Percentiles rank a stretch among this genome's conserved stretches.
Evolutionary conservation across 2,329 filamentous ascomycete genomes (phyloP).

Genomic region (Trichoderma sp.): DNA sequence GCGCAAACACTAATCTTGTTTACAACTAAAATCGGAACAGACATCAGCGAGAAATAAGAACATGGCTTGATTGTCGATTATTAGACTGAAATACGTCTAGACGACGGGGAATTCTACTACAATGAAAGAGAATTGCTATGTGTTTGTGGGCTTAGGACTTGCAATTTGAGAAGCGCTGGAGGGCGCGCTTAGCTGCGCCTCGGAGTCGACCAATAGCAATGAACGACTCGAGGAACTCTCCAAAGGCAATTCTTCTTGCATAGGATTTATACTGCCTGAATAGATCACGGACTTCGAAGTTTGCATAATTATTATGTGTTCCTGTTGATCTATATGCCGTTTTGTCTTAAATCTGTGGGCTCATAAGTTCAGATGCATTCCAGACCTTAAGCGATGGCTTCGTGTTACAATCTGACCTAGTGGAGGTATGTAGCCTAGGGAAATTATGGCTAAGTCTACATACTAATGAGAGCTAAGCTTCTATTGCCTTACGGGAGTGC

Average conservation of each 20-base stretch:
- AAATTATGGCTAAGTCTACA: background rate
- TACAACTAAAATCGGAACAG: background rate
- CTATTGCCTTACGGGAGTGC: background rate
- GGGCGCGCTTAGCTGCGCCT: no score
- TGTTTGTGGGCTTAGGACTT: background rate
- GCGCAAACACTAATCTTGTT: background rate
- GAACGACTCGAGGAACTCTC: no score
- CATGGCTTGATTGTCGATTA: background rate
- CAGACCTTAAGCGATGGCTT: background rate
- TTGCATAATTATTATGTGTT: background rate
- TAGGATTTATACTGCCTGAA: background rate
- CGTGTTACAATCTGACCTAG: background rate
- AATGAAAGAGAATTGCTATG: background rate
- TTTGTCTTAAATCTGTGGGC: background rate
- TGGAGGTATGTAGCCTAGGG: background rate
- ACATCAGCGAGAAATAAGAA: background rate
- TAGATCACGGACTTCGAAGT: background rate
- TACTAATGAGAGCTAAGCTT: background rate
- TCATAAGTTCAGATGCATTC: background rate
- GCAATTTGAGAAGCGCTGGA: no score
- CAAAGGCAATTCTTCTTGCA: background rate
- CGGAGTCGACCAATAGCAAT: no score
- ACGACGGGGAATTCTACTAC: background rate
- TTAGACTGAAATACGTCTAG: background rate
- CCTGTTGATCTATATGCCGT: background rate